phyloP scores from a whole-genome alignment of 148 eudicot species.

The Talinum fruticosum region DNA sequence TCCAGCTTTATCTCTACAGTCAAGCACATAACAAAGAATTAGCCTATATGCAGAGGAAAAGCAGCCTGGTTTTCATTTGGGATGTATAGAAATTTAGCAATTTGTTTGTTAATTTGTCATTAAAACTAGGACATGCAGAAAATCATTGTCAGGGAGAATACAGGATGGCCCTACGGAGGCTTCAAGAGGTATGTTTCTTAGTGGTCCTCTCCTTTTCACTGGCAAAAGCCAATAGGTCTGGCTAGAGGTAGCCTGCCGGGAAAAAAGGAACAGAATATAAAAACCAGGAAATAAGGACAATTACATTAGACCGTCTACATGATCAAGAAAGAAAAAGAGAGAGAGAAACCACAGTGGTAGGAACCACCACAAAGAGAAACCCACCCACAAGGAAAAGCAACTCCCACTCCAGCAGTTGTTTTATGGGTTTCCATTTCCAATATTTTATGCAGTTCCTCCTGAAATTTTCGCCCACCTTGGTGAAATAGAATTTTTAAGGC shows the following conservation, averaged over 20 bases:
- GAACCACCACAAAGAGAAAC: neutral
- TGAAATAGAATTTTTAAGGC: neutral
- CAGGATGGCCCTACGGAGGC: neutral
- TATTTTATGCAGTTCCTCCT: neutral
- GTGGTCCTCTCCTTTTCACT: neutral
- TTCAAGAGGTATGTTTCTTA: neutral
- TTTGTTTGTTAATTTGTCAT: neutral
- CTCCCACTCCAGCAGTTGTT: neutral
- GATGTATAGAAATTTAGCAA: neutral
- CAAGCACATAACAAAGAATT: neutral
- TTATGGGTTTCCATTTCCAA: neutral
- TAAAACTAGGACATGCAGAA: neutral
- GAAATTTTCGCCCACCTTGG: neutral
- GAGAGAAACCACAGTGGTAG: neutral
- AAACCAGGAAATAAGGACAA: neutral
- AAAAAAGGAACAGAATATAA: slow-evolving; percentile 6
- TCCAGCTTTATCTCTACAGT: neutral
- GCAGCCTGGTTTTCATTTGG: neutral
- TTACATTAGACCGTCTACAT: neutral
- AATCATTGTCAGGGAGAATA: neutral
- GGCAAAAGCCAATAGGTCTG: neutral
- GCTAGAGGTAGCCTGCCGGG: slow-evolving; percentile 6
- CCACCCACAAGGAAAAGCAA: neutral
- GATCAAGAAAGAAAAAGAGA: neutral
- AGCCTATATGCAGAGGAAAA: neutral